Evolutionary conservation across 2,329 filamentous ascomycete species (phyloP).

Genomic region (Sporothrix pallida): DNA sequence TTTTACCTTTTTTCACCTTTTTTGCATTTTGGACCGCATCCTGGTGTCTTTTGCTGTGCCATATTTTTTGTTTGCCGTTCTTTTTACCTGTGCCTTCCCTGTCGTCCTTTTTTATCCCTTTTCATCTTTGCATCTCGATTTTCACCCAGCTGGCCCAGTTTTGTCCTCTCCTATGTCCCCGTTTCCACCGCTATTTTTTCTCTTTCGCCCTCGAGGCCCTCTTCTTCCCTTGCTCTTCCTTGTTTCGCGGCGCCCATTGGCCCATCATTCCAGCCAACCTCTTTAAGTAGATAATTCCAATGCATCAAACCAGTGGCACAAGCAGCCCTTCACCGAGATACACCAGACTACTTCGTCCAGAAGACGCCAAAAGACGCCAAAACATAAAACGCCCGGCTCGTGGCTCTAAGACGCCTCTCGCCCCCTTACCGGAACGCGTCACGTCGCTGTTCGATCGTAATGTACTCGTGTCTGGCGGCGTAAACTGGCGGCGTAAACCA

Average conservation of each 20-base stretch:
- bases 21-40: neutral
- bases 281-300: too few species aligned
- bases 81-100: neutral
- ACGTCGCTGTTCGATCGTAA: neutral
- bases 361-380: neutral
- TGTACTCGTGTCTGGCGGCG: too few species aligned
- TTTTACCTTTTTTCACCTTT: slow-evolving; percentile 3
- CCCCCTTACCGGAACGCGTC: slow-evolving; percentile 14
- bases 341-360: too few species aligned
- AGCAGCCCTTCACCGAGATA: too few species aligned
- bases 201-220: neutral
- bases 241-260: neutral
- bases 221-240: slow-evolving; percentile 3
- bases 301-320: too few species aligned
- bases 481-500: too few species aligned
- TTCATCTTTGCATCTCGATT: slow-evolving; percentile 10
- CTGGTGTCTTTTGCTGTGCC: neutral
- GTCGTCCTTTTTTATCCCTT: slow-evolving; percentile 22
- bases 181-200: neutral
- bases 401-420: neutral
- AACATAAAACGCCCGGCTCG: neutral
- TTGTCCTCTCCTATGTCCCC: neutral
- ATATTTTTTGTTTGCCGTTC: neutral
- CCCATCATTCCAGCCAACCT: neutral
- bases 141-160: slow-evolving; percentile 6